Percentiles rank a stretch among this genome's conserved stretches.
Evolutionary conservation across 768 basidiomycete species (phyloP).

Genomic region (Leucocoprinus birnbaumii): DNA sequence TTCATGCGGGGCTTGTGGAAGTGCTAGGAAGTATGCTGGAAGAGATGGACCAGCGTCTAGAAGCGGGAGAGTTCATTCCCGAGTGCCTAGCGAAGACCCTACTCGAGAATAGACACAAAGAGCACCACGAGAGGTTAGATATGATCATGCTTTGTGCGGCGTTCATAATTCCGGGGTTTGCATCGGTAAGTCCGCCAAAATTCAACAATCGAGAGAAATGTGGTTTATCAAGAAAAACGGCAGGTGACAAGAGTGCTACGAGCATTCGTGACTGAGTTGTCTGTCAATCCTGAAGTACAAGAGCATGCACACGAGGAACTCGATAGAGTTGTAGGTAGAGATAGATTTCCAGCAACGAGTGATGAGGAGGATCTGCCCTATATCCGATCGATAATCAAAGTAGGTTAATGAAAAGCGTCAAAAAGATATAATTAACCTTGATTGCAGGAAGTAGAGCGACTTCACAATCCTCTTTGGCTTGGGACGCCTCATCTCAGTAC

Average conservation of each 20-base stretch:
- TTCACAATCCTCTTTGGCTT: conserved; percentile 36
- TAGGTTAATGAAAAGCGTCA: conserved; percentile 1
- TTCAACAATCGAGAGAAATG: neutral
- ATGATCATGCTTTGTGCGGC: conserved; percentile 36
- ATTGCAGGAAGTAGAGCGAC: conserved; percentile 31
- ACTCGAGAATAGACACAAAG: conserved; percentile 28
- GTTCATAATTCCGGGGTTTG: conserved; percentile 45
- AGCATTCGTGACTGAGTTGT: conserved; percentile 31
- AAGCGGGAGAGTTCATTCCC: conserved; percentile 34
- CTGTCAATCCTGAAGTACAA: conserved; percentile 17
- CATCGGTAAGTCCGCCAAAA: conserved; percentile 26
- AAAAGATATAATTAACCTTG: neutral
- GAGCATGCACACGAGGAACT: conserved; percentile 21
- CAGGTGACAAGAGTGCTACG: conserved; percentile 35
- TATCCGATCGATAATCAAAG: conserved; percentile 19
- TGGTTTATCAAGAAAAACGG: neutral
- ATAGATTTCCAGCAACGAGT: conserved; percentile 16
- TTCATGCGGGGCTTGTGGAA: conserved; percentile 34
- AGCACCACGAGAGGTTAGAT: conserved; percentile 34
- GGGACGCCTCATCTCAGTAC: conserved; percentile 36
- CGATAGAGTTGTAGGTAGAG: conserved; percentile 19
- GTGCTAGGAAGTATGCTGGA: conserved; percentile 37
- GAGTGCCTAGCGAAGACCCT: conserved; percentile 41
- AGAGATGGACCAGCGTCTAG: conserved; percentile 31
- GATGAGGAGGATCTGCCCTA: conserved; percentile 19